Evolutionary conservation across 2,329 filamentous ascomycete genomes (phyloP), one percentile per base, ranked within the genome.

Genomic region (Fusarium sp.): DNA sequence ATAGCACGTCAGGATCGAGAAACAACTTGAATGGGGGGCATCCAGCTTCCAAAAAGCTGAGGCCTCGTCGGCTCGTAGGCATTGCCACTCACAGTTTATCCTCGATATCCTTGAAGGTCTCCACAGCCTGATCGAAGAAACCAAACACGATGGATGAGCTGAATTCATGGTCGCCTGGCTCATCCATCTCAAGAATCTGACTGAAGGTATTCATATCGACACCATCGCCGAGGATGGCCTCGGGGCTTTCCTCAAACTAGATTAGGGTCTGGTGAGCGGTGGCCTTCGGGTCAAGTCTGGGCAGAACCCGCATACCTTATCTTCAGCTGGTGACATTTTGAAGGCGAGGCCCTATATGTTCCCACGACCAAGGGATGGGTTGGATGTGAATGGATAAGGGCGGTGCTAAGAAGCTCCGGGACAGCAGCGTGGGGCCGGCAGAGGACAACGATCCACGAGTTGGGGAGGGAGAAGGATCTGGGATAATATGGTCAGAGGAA

Each of bases 111-210:
- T 83, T 82, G 80, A 98, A 98, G 0, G 95, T 98, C 73, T 89
- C 87, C 73, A 94, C 89, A 39, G 94, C 95, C 83, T 99, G 96
- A 16, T 94, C 91, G 74, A 98, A 97, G 85, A 97, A 99, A 66
- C 94, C 94, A 78, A 90, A 92, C 51, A 98, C 95, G 72, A 99
- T 95, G 65, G 92, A 91, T 75, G 87, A 89, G 83, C 93, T 97
- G 86, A 98, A 98, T 51, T 97, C 94, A 74, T 91, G 88, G 70
- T 95, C 92, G 11, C 91, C 89, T 70, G 93, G 92, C 70, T 98
- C 96, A 80, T 99, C 96, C 95, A 99, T 98, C 82, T 98, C 96
- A 68, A 98, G 89, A 79, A 99, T 98, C 85, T 98, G 96, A 75
- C 91, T 90, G 76, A 99, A 99, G 60, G 94, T 97, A 59, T 82